phyloP scores from a whole-genome alignment of 139 green algal genomes.

The Astrephomene gubernaculifera region DNA sequence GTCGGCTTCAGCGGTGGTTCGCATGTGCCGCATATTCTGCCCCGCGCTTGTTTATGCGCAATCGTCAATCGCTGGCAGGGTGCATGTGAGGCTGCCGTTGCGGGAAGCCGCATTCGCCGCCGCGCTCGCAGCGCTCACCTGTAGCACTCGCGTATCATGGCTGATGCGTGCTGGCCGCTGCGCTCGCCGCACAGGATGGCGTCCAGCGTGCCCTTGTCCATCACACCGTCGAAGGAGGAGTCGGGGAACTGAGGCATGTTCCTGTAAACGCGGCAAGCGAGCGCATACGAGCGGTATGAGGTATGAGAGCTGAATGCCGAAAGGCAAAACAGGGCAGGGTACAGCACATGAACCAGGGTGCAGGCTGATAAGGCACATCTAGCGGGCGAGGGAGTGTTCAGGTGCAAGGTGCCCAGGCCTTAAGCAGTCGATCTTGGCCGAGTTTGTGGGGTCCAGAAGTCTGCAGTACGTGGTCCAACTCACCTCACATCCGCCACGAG shows the following conservation, averaged over 20 bases:
- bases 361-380: too few species aligned
- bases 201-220: constrained; percentile 75
- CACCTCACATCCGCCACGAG: constrained; percentile 56
- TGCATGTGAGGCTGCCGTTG: too few species aligned
- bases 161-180: neutral
- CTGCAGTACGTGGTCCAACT: neutral
- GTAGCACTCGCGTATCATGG: constrained; percentile 47
- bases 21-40: too few species aligned
- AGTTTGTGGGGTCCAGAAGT: neutral
- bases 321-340: too few species aligned
- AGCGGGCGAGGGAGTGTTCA: too few species aligned
- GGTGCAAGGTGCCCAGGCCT: neutral
- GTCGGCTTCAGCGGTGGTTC: too few species aligned
- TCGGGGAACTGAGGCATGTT: constrained; percentile 49
- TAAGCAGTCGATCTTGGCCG: neutral
- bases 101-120: neutral
- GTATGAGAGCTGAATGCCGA: too few species aligned
- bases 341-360: too few species aligned
- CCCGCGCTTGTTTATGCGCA: too few species aligned
- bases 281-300: too few species aligned
- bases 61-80: too few species aligned
- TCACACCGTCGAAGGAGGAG: constrained; percentile 51
- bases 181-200: constrained; percentile 56
- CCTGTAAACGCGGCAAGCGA: constrained; percentile 25
- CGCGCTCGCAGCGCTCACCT: constrained; percentile 34